A percentile compares a stretch with the other conserved stretches of the same genome.
phyloP scores from a whole-genome alignment of 768 basidiomycete genomes.

The Phylloporus arenicola region DNA sequence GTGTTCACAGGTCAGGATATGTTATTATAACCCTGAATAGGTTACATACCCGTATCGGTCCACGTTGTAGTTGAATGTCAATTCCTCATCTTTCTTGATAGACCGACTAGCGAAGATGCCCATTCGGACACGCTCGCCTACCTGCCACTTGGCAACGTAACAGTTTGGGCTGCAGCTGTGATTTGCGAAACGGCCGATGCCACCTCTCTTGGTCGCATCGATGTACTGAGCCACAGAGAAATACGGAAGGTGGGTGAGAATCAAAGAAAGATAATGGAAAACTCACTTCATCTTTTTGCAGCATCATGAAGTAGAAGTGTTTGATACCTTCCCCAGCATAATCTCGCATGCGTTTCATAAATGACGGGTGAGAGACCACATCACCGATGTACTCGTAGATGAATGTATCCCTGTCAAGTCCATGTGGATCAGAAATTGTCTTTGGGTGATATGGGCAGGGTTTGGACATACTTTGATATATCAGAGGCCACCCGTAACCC shows the following conservation, averaged over 20 bases:
- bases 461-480: slow-evolving; percentile 53
- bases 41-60: slow-evolving; percentile 89
- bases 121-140: slow-evolving; percentile 87
- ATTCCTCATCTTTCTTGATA: slow-evolving; percentile 75
- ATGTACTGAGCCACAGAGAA: slow-evolving; percentile 59
- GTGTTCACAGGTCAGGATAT: neutral
- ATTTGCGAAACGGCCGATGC: slow-evolving; percentile 95
- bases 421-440: slow-evolving; percentile 5
- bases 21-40: neutral
- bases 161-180: slow-evolving; percentile 98
- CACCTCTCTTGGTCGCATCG: slow-evolving; percentile 95
- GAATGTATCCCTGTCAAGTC: slow-evolving; percentile 66
- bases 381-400: slow-evolving; percentile 99
- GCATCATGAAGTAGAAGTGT: slow-evolving; percentile 99
- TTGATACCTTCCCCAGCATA: slow-evolving; percentile 90
- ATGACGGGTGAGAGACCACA: slow-evolving; percentile 80
- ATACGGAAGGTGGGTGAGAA: neutral
- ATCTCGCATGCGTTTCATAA: slow-evolving; percentile 89
- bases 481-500: slow-evolving; percentile 76
- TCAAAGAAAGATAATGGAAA: neutral
- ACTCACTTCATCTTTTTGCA: slow-evolving; percentile 93
- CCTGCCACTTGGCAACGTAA: slow-evolving; percentile 97
- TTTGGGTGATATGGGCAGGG: neutral
- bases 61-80: slow-evolving; percentile 99
- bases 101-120: slow-evolving; percentile 91